Base-by-base conservation (phyloP, 805 yeast genomes). In the Yarrowia yakushimensis region DNA sequence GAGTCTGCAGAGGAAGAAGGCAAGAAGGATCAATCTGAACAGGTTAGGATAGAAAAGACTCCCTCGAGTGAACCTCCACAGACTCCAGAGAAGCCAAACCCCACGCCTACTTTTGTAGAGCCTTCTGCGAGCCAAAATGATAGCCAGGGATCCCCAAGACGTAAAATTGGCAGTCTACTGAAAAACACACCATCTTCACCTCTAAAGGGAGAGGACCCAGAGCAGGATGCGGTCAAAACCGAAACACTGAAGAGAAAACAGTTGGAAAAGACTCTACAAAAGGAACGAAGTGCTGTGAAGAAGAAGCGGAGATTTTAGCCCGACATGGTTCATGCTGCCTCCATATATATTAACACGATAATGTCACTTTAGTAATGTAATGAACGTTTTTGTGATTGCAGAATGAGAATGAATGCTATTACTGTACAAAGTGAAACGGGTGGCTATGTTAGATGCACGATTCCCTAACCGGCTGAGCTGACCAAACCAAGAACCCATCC, bases 161-260 rank as follows among this genome's bases (percentile, higher is more conserved):
- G 64, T 23, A 8, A 61, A 31, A 36, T 63, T 45, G 57, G 45
- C 18, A 34, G 63, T 30, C 33, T 25, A 15, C 17, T 20, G 13
- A 46, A 12, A 23, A 31, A 22, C 22, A 48, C n/a, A 1, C 57
- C 57, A 10, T 33, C 41, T 7, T 48, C 57, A 2, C 57, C 57
- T 11, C 4, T 28, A 9, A 48, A 48, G 41, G 31, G 39, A 11
- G 41, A 30, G 4, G 39, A 48, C 1, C 6, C 11, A 10, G 41
- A 33, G 9, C 23, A 18, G 28, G 28, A 22, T 13, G 12, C 55
- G 3, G 18, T n/a, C 9, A 17, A 15, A 20, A 22, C 57, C 2
- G 39, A 30, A 48, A 22, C 27, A 11, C 28, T 39, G 34, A 30
- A 52, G 31, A n/a, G 54, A 7, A 30, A 62, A 13, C 41, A 31